Evolutionary conservation across 331 rosid genomes (phyloP).

Genomic region (Erythrophleum ivorense): DNA sequence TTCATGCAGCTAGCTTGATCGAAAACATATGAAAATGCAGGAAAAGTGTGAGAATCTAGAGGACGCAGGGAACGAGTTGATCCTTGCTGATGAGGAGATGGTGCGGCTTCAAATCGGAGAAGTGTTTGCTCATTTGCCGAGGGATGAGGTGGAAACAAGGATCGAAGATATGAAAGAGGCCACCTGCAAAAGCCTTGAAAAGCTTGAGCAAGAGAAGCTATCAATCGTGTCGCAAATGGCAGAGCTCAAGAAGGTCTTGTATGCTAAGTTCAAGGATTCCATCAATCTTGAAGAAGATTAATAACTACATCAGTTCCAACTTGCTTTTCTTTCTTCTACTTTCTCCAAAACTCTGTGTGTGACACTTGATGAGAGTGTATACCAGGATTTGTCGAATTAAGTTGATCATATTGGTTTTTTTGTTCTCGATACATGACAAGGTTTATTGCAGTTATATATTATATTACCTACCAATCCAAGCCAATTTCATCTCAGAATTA

Average conservation of each 20-base stretch:
- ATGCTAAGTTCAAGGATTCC: slow-evolving; percentile 88
- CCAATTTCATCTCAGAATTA: too few relatives aligned
- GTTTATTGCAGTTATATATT: too few relatives aligned
- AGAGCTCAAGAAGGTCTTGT: slow-evolving; percentile 73
- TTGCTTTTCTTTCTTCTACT: too few relatives aligned
- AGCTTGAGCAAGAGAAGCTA: slow-evolving; percentile 73
- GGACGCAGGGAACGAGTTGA: slow-evolving; percentile 85
- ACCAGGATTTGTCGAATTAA: too few relatives aligned
- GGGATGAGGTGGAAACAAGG: slow-evolving; percentile 82
- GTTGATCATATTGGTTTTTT: too few relatives aligned
- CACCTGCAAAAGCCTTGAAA: slow-evolving; percentile 67
- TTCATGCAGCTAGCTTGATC: too few relatives aligned
- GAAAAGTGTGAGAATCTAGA: slow-evolving; percentile 83
- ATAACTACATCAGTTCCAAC: too few relatives aligned
- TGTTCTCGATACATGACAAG: too few relatives aligned
- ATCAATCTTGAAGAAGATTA: slow-evolving; percentile 95
- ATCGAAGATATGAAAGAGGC: slow-evolving; percentile 77
- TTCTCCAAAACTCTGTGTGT: too few relatives aligned
- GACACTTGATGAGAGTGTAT: too few relatives aligned
- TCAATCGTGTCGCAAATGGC: slow-evolving; percentile 76
- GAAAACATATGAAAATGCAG: too few relatives aligned
- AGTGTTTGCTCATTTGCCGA: slow-evolving; percentile 83
- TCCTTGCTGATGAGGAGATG: slow-evolving; percentile 84
- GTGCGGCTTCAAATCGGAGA: slow-evolving; percentile 87
- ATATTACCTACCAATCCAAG: too few relatives aligned